Evolutionary conservation across 768 basidiomycete species (phyloP), one percentile per base, ranked within the genome.

Genomic region (Mycena haematopus): DNA sequence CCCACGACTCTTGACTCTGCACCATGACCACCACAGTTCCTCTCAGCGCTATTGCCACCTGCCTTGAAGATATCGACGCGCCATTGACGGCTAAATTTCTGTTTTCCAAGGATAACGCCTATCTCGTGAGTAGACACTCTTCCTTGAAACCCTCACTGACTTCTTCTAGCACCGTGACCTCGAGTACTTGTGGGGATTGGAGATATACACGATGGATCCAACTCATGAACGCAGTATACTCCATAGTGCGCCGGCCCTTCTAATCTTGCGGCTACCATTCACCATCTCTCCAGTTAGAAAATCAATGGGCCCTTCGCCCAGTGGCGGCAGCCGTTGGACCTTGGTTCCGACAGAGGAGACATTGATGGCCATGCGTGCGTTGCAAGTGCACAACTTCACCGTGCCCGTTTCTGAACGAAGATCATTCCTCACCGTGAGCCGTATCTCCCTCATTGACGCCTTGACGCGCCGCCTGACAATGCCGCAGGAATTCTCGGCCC

Each of bases 281-380:
- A n/a, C n/a, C n/a, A n/a, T n/a, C n/a, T n/a, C n/a, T n/a, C n/a
- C n/a, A n/a, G n/a, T n/a, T n/a, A n/a, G n/a, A n/a, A n/a, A n/a
- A n/a, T n/a, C n/a, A n/a, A n/a, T n/a, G n/a, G n/a, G n/a, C n/a
- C n/a, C n/a, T n/a, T n/a, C n/a, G n/a, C n/a, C n/a, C 38, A 22
- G 21, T 45, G 44, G 44, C 44, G 21, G 11, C 8, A 13, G 25
- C 38, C 29, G 27, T 14, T 56, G 54, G 54, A 45, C 54, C 0
- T 31, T 56, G 54, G 54, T 14, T 21, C 54, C 54, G 11, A 56
- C 54, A 22, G 42, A 56, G 22, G 54, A 56, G n/a, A 56, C 54
- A 22, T 31, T 56, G 25, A 42, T n/a, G n/a, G 54, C 54, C 19
- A 56, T 56, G 54, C 1, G 29, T 17, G 25, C 25, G 7, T 46